These are phyloP conservation scores for Mycena belliarum DNA, from an alignment of 768 basidiomycete species.

Conservation along the genomic window DNA sequence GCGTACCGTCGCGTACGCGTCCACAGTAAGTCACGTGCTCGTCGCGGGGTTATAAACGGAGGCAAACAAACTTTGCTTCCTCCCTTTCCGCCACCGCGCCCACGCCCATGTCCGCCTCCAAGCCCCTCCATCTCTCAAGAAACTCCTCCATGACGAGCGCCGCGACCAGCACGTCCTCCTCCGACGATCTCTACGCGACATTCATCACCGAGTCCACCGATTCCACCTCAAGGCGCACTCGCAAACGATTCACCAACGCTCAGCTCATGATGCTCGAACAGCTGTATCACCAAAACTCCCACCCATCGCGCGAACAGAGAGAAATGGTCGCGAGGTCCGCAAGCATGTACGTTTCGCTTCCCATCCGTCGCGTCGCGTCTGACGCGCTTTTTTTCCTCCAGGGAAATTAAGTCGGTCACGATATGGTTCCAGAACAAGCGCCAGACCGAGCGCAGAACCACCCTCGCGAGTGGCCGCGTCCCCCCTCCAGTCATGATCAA, in stretches of 20 bases:
- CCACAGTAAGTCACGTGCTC: background rate
- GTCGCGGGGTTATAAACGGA: background rate
- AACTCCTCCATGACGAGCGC: constrained; percentile 60
- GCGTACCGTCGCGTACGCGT: background rate
- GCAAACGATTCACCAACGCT: constrained; percentile 66
- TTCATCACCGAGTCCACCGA: constrained; percentile 31
- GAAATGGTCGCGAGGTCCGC: constrained; percentile 62
- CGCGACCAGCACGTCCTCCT: constrained; percentile 37
- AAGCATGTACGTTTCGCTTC: constrained; percentile 54
- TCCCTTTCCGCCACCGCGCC: background rate
- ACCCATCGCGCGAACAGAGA: constrained; percentile 74
- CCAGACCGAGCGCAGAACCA: constrained; percentile 63
- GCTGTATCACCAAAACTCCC: constrained; percentile 70
- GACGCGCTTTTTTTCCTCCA: constrained; percentile 28
- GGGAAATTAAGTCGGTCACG: constrained; percentile 72
- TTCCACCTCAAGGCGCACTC: constrained; percentile 53
- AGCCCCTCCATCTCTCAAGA: constrained; percentile 39
- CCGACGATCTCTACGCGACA: constrained; percentile 42
- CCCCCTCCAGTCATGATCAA: constrained; percentile 33
- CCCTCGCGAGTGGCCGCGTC: constrained; percentile 38
- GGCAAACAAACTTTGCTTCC: background rate
- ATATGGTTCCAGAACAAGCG: constrained; percentile 87
- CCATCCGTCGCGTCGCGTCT: constrained; percentile 14
- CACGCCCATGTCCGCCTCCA: background rate
- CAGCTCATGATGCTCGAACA: constrained; percentile 76